These are phyloP conservation scores for Malassezia arunalokei DNA, from an alignment of 1,284 basidiomycete genomes.

Conservation along the genomic window DNA sequence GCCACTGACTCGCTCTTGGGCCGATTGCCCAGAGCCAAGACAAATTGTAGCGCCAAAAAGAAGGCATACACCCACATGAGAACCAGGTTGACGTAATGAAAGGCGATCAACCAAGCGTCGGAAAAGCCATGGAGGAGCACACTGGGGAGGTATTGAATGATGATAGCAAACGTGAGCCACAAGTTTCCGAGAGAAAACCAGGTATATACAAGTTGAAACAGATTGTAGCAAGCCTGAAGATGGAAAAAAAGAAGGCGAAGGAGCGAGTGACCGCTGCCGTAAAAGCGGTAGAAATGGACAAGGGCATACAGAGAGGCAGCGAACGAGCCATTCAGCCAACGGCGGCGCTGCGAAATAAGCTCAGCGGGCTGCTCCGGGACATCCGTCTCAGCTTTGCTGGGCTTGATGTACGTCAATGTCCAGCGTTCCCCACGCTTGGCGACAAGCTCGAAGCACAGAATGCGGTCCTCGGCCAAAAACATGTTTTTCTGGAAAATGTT, in stretches of 20 bases:
- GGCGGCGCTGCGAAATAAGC: conserved; percentile 75
- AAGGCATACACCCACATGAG: conserved; percentile 79
- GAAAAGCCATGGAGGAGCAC: conserved; percentile 60
- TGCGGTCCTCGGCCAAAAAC: conserved; percentile 58
- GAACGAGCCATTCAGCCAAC: conserved; percentile 96
- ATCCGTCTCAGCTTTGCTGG: conserved; percentile 86
- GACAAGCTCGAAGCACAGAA: conserved; percentile 89
- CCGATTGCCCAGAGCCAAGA: conserved; percentile 77
- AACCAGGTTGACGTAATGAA: conserved; percentile 62
- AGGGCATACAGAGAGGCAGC: conserved; percentile 83
- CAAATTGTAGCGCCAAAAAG: conserved; percentile 74
- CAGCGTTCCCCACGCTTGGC: conserved; percentile 72
- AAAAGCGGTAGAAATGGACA: conserved; percentile 82
- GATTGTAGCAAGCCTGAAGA: conserved; percentile 81
- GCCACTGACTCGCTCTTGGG: conserved; percentile 78
- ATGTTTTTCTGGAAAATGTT: conserved; percentile 71
- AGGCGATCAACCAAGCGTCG: conserved; percentile 57
- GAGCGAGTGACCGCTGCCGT: conserved; percentile 69
- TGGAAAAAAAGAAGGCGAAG: conserved; percentile 85
- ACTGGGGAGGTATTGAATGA: conserved; percentile 72
- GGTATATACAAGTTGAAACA: conserved; percentile 75
- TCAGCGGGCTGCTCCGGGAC: conserved; percentile 71
- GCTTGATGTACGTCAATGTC: conserved; percentile 87
- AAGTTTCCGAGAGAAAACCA: conserved; percentile 87
- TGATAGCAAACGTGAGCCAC: conserved; percentile 90